Evolutionary conservation across 768 basidiomycete genomes (phyloP).

Genomic region (Agrocybe praecox): DNA sequence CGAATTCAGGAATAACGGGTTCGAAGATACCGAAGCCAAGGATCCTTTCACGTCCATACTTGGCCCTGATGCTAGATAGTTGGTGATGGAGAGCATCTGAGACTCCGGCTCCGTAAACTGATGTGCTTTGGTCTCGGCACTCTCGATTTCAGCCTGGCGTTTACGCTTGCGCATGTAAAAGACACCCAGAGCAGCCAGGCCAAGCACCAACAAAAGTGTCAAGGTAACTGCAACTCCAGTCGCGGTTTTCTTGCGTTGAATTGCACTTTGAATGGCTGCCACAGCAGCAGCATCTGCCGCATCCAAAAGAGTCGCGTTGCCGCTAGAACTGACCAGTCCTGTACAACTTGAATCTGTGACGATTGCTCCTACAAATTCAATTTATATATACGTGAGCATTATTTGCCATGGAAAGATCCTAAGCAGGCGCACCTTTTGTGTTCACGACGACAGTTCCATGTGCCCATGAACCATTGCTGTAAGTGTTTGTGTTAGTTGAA

Average conservation of each 20-base stretch:
- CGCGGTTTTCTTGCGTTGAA: conserved; percentile 5
- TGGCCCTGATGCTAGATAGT: background rate
- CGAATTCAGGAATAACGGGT: background rate
- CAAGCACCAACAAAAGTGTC: conserved; percentile 6
- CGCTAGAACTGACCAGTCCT: conserved; percentile 30
- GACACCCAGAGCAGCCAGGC: conserved; percentile 3
- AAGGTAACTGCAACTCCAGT: conserved; percentile 13
- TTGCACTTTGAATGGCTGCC: background rate
- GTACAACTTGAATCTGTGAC: conserved; percentile 34
- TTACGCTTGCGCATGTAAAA: conserved; percentile 8
- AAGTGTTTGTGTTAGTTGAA: background rate
- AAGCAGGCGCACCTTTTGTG: conserved; percentile 27
- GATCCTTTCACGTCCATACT: background rate
- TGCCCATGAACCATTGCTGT: conserved; percentile 45
- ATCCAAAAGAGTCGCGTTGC: conserved; percentile 9
- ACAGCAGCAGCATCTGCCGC: conserved; percentile 5
- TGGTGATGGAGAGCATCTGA: conserved; percentile 5
- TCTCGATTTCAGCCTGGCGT: conserved; percentile 6
- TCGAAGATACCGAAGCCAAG: background rate
- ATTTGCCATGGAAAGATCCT: no score
- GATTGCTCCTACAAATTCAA: conserved; percentile 21
- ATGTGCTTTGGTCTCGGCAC: background rate
- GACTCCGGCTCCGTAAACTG: conserved; percentile 7
- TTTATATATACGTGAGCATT: background rate
- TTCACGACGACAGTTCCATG: conserved; percentile 28